These are phyloP conservation scores for Xanthoconium purpureum DNA, from an alignment of 768 basidiomycete genomes.

Conservation along the genomic window DNA sequence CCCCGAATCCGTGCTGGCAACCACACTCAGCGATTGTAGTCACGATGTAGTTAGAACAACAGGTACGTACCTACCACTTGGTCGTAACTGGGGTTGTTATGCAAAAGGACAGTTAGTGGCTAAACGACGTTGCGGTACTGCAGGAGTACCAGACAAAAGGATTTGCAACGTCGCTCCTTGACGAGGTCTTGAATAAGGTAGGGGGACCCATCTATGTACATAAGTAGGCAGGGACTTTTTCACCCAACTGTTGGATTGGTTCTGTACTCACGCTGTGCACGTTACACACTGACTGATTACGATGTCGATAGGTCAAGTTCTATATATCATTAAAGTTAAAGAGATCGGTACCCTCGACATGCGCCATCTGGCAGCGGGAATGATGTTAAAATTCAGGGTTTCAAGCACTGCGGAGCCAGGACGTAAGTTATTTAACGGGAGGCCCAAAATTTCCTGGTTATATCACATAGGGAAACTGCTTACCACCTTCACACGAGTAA, in stretches of 20 bases:
- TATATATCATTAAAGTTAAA: neutral
- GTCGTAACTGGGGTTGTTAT: too few relatives aligned
- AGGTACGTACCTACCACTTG: too few relatives aligned
- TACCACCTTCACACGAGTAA: too few relatives aligned
- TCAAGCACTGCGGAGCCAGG: neutral
- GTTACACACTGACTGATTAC: neutral
- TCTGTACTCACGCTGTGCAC: neutral
- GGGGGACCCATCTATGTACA: neutral
- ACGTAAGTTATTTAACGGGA: too few relatives aligned
- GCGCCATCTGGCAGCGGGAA: neutral
- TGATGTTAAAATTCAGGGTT: neutral
- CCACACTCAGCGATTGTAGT: too few relatives aligned
- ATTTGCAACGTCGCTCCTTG: neutral
- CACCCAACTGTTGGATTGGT: neutral
- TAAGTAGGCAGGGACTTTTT: neutral
- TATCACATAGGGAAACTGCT: too few relatives aligned
- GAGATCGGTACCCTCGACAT: neutral
- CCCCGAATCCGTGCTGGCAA: too few relatives aligned
- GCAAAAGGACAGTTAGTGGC: neutral
- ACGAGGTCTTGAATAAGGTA: conserved; percentile 1
- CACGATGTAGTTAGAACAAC: too few relatives aligned
- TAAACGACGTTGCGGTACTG: conserved; percentile 1
- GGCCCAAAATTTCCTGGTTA: too few relatives aligned
- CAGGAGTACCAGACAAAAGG: conserved; percentile 2
- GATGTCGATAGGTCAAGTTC: neutral